Evolutionary conservation across 164 flowering plant genomes (phyloP).

Genomic region (Annona squamosa): DNA sequence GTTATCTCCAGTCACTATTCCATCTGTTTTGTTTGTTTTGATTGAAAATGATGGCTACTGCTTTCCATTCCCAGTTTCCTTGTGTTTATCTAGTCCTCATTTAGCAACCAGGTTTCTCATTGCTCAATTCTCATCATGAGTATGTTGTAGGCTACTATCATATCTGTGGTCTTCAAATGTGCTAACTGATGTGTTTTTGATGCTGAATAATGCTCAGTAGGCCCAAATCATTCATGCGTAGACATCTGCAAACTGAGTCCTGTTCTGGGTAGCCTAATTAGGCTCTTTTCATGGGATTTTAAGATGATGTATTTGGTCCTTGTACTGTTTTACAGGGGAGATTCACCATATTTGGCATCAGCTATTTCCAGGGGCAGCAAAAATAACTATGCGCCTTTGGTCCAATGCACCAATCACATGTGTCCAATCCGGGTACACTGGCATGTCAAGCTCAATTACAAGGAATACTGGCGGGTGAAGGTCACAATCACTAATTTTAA

Average conservation of each 20-base stretch:
- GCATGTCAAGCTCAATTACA: slow-evolving; percentile 69
- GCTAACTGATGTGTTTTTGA: too few species aligned
- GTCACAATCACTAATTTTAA: slow-evolving; percentile 64
- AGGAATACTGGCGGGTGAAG: slow-evolving; percentile 72
- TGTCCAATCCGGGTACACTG: slow-evolving; percentile 73
- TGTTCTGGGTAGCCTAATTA: background rate
- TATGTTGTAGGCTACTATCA: background rate
- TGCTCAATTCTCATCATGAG: background rate
- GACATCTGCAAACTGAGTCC: background rate
- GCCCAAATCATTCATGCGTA: background rate
- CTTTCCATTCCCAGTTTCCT: background rate
- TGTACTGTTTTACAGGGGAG: slow-evolving; percentile 31
- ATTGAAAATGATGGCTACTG: background rate
- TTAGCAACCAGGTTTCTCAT: background rate
- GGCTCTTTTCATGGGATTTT: background rate
- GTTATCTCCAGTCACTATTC: background rate
- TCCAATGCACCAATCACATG: slow-evolving; percentile 75
- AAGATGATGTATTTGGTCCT: background rate
- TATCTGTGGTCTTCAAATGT: too few species aligned
- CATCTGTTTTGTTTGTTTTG: background rate
- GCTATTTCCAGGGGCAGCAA: slow-evolving; percentile 33
- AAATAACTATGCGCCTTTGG: slow-evolving; percentile 37
- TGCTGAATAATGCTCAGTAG: too few species aligned
- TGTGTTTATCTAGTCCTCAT: too few species aligned
- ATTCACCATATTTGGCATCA: slow-evolving; percentile 51